Conservation (phyloP, 345 rosid genomes). For the Salix arbutifolia region DNA sequence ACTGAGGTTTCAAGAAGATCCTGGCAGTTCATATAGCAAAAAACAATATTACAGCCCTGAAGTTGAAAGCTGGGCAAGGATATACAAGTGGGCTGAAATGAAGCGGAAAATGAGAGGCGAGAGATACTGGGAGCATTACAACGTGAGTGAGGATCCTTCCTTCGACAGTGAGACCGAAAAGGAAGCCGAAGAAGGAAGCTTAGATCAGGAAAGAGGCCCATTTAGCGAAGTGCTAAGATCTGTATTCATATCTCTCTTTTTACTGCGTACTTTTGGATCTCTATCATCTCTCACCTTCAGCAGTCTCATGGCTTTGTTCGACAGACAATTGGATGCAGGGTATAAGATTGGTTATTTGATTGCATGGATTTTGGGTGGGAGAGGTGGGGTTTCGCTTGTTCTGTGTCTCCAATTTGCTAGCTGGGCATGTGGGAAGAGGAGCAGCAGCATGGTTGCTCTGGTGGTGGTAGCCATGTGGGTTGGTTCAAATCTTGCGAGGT, state of each 20-base stretch:
- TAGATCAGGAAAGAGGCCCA: conserved; percentile 48
- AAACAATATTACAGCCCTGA: conserved; percentile 33
- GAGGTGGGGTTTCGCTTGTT: conserved; percentile 63
- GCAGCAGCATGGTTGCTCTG: conserved; percentile 67
- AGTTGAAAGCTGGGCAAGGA: conserved; percentile 46
- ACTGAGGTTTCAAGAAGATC: conserved; percentile 39
- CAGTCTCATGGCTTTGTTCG: conserved; percentile 57
- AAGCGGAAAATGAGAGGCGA: conserved; percentile 43
- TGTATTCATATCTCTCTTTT: conserved; percentile 47
- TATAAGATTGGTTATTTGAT: conserved; percentile 74
- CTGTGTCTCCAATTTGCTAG: conserved; percentile 72
- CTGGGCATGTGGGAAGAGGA: conserved; percentile 85
- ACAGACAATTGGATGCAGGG: conserved; percentile 68
- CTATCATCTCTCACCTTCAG: conserved; percentile 61
- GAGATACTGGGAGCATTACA: conserved; percentile 39
- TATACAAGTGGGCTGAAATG: conserved; percentile 58
- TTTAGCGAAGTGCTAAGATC: conserved; percentile 57
- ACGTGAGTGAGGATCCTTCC: conserved; percentile 21
- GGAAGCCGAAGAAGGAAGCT: conserved; percentile 29
- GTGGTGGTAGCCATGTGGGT: conserved; percentile 75
- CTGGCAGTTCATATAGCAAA: conserved; percentile 32
- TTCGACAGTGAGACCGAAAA: conserved; percentile 32
- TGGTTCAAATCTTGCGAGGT: conserved; percentile 67
- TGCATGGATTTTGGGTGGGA: conserved; percentile 77
- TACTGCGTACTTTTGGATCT: conserved; percentile 54